Percentiles rank a stretch among this genome's conserved stretches.
Evolutionary conservation across 2,329 filamentous ascomycete genomes (phyloP).

Genomic region (Claviceps paspali): DNA sequence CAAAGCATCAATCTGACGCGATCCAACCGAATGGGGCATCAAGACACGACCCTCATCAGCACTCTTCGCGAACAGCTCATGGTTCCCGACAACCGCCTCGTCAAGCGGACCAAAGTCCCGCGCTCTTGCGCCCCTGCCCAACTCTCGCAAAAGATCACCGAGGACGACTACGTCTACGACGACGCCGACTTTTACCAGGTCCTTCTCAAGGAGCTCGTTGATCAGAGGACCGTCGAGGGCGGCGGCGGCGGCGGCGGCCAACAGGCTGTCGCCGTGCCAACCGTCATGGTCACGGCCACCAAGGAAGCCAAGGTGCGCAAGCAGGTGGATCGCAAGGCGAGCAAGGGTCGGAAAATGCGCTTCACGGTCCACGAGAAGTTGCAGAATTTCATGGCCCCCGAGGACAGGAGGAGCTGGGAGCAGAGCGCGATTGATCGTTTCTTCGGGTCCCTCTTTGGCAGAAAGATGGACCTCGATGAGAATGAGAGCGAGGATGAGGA

Average conservation of each 20-base stretch:
- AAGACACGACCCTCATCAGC: slow-evolving; percentile 37
- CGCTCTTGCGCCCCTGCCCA: slow-evolving; percentile 66
- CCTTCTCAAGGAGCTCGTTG: slow-evolving; percentile 81
- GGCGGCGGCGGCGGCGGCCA: slow-evolving; percentile 36
- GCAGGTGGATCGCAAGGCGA: slow-evolving; percentile 82
- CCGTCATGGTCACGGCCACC: slow-evolving; percentile 49
- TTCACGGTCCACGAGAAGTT: slow-evolving; percentile 95
- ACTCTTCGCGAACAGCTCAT: slow-evolving; percentile 54
- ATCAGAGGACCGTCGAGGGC: slow-evolving; percentile 64
- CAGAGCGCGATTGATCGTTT: slow-evolving; percentile 62
- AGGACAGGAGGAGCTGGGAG: slow-evolving; percentile 70
- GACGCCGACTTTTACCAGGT: slow-evolving; percentile 92
- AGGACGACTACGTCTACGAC: slow-evolving; percentile 61
- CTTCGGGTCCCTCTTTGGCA: slow-evolving; percentile 61
- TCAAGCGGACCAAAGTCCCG: slow-evolving; percentile 54
- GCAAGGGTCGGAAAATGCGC: slow-evolving; percentile 84
- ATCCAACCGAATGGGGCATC: slow-evolving; percentile 13
- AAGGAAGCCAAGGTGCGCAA: slow-evolving; percentile 69
- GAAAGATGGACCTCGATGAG: slow-evolving; percentile 51
- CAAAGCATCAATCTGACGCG: slow-evolving; percentile 29
- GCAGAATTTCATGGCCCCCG: slow-evolving; percentile 93
- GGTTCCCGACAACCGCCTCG: slow-evolving; percentile 44
- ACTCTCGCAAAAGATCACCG: slow-evolving; percentile 36
- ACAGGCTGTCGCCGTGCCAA: slow-evolving; percentile 30
- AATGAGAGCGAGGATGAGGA: slow-evolving; percentile 28